Evolutionary conservation across 1,284 basidiomycete genomes (phyloP).

Genomic region (Moniliophthora roreri): DNA sequence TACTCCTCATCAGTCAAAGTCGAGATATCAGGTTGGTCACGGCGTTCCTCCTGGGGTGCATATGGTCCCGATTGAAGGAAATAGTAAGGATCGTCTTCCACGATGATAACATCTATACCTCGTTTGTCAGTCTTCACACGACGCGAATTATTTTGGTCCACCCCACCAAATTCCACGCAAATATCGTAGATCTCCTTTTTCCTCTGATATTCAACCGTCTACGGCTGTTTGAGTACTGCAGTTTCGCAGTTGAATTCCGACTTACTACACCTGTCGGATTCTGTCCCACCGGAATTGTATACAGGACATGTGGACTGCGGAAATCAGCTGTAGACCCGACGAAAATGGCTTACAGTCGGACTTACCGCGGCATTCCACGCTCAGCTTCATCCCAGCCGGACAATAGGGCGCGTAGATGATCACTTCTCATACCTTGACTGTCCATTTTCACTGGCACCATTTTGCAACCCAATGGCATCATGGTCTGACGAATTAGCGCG

Average conservation of each 20-base stretch:
- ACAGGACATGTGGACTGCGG: slow-evolving; percentile 70
- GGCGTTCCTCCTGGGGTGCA: slow-evolving; percentile 43
- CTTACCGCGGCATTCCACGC: slow-evolving; percentile 51
- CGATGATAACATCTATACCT: slow-evolving; percentile 61
- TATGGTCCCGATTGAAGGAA: slow-evolving; percentile 68
- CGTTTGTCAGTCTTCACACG: background rate
- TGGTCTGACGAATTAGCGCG: slow-evolving; percentile 18
- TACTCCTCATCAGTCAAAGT: slow-evolving; percentile 41
- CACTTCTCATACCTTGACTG: slow-evolving; percentile 65
- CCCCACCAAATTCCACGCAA: slow-evolving; percentile 72
- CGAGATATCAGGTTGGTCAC: slow-evolving; percentile 12
- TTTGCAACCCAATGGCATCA: slow-evolving; percentile 47
- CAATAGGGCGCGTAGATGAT: slow-evolving; percentile 60
- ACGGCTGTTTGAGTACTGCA: slow-evolving; percentile 38
- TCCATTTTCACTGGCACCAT: slow-evolving; percentile 72
- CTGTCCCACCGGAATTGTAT: slow-evolving; percentile 75
- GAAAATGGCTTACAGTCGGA: slow-evolving; percentile 7
- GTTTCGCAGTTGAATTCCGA: slow-evolving; percentile 6
- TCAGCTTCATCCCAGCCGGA: slow-evolving; percentile 64
- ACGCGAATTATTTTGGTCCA: background rate
- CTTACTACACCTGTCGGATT: slow-evolving; percentile 78
- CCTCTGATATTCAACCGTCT: slow-evolving; percentile 42
- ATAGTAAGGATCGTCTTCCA: slow-evolving; percentile 84
- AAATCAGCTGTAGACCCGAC: slow-evolving; percentile 1
- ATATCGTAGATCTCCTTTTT: slow-evolving; percentile 82